phyloP scores from a whole-genome alignment of 2,329 filamentous ascomycete genomes.

The Fusarium lateritium region DNA sequence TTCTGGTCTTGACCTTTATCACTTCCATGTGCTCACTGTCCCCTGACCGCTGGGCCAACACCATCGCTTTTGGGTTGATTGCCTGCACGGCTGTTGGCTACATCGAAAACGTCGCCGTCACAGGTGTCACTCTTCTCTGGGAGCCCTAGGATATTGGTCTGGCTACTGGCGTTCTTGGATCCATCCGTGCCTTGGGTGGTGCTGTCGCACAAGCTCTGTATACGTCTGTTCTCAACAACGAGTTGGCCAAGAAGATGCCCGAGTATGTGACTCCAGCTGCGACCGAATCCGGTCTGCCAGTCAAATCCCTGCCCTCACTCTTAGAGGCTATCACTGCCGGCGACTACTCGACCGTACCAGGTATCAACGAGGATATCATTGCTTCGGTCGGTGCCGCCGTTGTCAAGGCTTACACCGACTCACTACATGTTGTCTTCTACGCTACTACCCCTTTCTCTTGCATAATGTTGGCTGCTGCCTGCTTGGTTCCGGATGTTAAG shows the following conservation, averaged over 20 bases:
- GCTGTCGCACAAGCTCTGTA: conserved; percentile 57
- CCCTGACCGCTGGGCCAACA: conserved; percentile 48
- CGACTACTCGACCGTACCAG: conserved; percentile 52
- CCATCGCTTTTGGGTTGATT: conserved; percentile 54
- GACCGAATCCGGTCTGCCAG: conserved; percentile 54
- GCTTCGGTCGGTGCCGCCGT: conserved; percentile 53
- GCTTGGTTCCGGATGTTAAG: conserved; percentile 60
- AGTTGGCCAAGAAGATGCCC: conserved; percentile 53
- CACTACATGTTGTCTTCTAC: conserved; percentile 62
- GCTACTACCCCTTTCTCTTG: conserved; percentile 58
- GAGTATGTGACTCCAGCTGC: conserved; percentile 55
- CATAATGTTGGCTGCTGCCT: conserved; percentile 56
- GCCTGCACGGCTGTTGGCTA: conserved; percentile 54
- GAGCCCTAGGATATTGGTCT: conserved; percentile 64
- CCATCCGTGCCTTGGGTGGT: conserved; percentile 60
- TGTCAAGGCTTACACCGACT: conserved; percentile 59
- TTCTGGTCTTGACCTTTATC: conserved; percentile 53
- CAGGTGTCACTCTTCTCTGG: conserved; percentile 61
- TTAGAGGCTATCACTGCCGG: conserved; percentile 53
- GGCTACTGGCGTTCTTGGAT: conserved; percentile 60
- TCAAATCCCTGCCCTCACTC: conserved; percentile 51
- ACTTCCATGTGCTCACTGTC: conserved; percentile 51
- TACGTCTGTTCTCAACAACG: conserved; percentile 55
- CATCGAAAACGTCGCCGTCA: conserved; percentile 59
- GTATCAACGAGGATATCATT: conserved; percentile 54